phyloP scores from a whole-genome alignment of 805 yeast genomes.

The Tetrapisispora arboricola region DNA sequence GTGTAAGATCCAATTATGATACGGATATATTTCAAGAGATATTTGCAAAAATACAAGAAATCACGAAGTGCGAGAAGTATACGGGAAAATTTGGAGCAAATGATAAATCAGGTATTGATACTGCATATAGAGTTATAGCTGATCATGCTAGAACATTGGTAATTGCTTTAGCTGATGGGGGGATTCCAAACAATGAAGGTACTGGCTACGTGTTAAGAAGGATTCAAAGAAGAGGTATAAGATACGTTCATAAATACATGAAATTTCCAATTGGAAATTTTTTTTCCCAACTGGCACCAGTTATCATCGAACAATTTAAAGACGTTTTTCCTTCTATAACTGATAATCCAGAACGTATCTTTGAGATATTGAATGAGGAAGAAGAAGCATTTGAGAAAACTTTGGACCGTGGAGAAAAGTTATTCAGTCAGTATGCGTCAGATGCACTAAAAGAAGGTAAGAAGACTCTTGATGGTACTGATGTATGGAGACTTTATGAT shows the following conservation, averaged over 20 bases:
- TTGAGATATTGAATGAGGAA: constrained; percentile 90
- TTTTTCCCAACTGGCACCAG: constrained; percentile 86
- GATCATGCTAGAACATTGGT: constrained; percentile 97
- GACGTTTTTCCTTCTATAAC: constrained; percentile 88
- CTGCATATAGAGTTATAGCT: constrained; percentile 95
- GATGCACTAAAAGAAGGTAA: constrained; percentile 65
- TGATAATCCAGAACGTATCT: constrained; percentile 58
- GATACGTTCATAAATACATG: constrained; percentile 93
- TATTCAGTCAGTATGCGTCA: constrained; percentile 85
- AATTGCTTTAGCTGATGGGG: constrained; percentile 95
- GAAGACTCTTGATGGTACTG: constrained; percentile 77
- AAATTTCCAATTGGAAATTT: constrained; percentile 90
- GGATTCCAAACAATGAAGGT: constrained; percentile 98
- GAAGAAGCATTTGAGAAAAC: constrained; percentile 95
- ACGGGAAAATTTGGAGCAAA: constrained; percentile 88
- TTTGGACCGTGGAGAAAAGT: constrained; percentile 92
- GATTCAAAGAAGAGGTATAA: constrained; percentile 93
- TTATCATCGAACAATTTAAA: constrained; percentile 76
- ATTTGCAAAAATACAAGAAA: constrained; percentile 75
- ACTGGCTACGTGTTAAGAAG: constrained; percentile 97
- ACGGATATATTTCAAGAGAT: constrained; percentile 92
- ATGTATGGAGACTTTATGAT: constrained; percentile 96
- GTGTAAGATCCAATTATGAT: constrained; percentile 87
- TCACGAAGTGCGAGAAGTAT: constrained; percentile 89
- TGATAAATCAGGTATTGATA: constrained; percentile 89